Conservation (phyloP, 2,329 filamentous ascomycete species). For the Cladosporium halotolerans region DNA sequence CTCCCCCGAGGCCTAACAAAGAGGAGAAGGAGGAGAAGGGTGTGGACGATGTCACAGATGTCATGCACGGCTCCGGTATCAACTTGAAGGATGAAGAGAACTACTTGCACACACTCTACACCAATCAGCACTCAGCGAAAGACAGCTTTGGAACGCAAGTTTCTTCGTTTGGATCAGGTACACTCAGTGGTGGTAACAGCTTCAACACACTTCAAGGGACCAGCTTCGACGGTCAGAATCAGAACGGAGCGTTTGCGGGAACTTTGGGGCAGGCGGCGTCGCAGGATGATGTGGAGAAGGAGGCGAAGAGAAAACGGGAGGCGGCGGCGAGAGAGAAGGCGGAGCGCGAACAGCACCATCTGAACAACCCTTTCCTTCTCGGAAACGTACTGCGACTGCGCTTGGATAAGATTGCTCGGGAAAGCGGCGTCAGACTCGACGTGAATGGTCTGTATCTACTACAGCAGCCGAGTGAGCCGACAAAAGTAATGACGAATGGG, state of each 20-base stretch:
- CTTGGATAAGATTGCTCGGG: constrained; percentile 52
- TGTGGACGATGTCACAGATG: constrained; percentile 73
- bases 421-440: constrained; percentile 54
- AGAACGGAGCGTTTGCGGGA: constrained; percentile 38
- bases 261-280: constrained; percentile 46
- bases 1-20: constrained; percentile 53
- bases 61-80: constrained; percentile 76
- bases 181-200: constrained; percentile 35
- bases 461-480: constrained; percentile 18
- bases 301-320: constrained; percentile 59
- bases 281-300: constrained; percentile 59
- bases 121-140: constrained; percentile 36
- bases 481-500: constrained; percentile 24
- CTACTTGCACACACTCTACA: constrained; percentile 63
- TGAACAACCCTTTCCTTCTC: constrained; percentile 67
- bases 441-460: constrained; percentile 47
- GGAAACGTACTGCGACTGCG: constrained; percentile 52
- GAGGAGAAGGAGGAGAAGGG: constrained; percentile 52
- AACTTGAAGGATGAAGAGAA: constrained; percentile 83
- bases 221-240: constrained; percentile 34
- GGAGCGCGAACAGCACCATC: constrained; percentile 58
- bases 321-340: constrained; percentile 58
- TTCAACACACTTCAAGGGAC: constrained; percentile 41
- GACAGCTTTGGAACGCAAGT: constrained; percentile 29
- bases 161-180: constrained; percentile 45